phyloP scores from a whole-genome alignment of 2,329 filamentous ascomycete genomes.

The Penicillium crustosum region DNA sequence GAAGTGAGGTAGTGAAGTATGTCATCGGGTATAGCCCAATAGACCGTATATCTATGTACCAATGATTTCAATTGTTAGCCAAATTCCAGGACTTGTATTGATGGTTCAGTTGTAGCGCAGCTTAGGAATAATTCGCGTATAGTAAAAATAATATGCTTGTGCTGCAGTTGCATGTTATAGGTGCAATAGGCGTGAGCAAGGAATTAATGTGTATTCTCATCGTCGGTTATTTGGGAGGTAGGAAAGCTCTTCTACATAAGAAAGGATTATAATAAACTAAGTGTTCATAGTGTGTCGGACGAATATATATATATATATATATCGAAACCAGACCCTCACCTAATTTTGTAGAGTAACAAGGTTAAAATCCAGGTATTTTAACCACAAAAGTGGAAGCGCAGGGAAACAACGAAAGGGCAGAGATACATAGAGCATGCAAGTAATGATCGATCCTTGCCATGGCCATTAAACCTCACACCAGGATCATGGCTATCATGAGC shows the following conservation, averaged over 20 bases:
- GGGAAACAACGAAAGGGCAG: neutral
- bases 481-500: neutral
- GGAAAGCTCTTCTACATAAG: neutral
- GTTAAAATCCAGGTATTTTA: too few relatives aligned
- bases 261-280: neutral
- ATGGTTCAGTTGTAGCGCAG: neutral
- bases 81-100: neutral
- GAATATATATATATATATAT: neutral
- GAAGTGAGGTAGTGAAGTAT: too few relatives aligned
- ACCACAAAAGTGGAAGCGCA: neutral
- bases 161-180: neutral
- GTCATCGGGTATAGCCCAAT: neutral
- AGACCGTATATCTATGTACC: too few relatives aligned
- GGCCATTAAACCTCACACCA: neutral
- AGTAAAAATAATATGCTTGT: neutral
- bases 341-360: neutral
- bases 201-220: neutral
- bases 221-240: neutral
- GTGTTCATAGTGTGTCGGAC: neutral
- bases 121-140: neutral
- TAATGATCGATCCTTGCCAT: neutral
- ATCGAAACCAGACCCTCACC: neutral
- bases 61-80: too few relatives aligned
- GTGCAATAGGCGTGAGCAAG: neutral
- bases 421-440: neutral